phyloP scores from a whole-genome alignment of 1,139 yeast species.

The Yarrowia galli region DNA sequence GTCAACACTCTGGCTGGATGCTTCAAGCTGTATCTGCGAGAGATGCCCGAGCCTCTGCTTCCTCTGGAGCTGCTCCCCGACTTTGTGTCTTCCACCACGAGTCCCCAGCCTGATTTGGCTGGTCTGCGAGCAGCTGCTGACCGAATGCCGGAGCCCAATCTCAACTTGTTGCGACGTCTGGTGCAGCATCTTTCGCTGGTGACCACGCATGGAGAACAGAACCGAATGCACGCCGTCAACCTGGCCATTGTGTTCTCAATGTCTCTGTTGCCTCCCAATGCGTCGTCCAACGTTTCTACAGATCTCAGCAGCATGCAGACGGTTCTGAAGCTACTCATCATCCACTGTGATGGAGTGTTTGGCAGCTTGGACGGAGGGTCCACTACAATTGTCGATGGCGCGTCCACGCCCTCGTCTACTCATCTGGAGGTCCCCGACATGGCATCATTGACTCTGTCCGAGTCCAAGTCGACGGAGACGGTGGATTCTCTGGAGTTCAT shows the following conservation, averaged over 20 bases:
- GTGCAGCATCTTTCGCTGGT: slow-evolving; percentile 71
- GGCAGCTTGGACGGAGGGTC: slow-evolving; percentile 24
- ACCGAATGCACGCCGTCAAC: slow-evolving; percentile 81
- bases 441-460: slow-evolving; percentile 26
- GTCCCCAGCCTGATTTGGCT: slow-evolving; percentile 32
- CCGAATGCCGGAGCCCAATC: slow-evolving; percentile 69
- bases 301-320: slow-evolving; percentile 53
- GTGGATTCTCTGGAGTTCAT: slow-evolving; percentile 26
- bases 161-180: slow-evolving; percentile 69
- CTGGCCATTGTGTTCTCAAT: slow-evolving; percentile 77
- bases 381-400: slow-evolving; percentile 7
- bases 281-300: slow-evolving; percentile 45
- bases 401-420: slow-evolving; percentile 5
- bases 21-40: slow-evolving; percentile 83
- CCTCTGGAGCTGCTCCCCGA: slow-evolving; percentile 64
- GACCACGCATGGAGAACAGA: slow-evolving; percentile 63
- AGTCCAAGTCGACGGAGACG: slow-evolving; percentile 20
- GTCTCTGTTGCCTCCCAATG: slow-evolving; percentile 57
- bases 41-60: slow-evolving; percentile 85
- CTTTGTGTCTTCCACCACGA: slow-evolving; percentile 51
- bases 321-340: slow-evolving; percentile 51
- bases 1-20: slow-evolving; percentile 90
- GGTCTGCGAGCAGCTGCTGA: slow-evolving; percentile 48
- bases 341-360: slow-evolving; percentile 48
- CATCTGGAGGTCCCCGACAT: slow-evolving; percentile 21